These are phyloP conservation scores for Colletotrichum lentis DNA, from an alignment of 2,329 filamentous ascomycete species.

Conservation along the genomic window DNA sequence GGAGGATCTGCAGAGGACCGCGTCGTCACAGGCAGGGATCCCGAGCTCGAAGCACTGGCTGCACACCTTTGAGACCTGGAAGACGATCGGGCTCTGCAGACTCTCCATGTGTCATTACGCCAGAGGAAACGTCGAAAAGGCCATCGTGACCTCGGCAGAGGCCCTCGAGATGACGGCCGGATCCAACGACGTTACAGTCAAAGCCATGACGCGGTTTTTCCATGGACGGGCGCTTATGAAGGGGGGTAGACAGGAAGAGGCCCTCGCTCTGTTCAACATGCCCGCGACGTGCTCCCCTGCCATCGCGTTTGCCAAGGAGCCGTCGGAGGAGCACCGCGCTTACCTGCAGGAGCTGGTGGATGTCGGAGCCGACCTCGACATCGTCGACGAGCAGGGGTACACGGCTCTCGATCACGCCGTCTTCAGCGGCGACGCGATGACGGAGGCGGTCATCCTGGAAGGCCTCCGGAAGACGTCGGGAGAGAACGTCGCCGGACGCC, in stretches of 20 bases:
- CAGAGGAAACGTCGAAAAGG: conserved; percentile 39
- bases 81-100: conserved; percentile 45
- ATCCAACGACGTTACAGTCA: conserved; percentile 42
- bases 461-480: conserved; percentile 39
- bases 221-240: conserved; percentile 44
- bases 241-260: conserved; percentile 41
- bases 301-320: conserved; percentile 51
- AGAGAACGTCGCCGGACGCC: conserved; percentile 29
- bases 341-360: conserved; percentile 48
- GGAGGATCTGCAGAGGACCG: background rate
- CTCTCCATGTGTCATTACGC: conserved; percentile 48
- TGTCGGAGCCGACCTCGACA: conserved; percentile 46
- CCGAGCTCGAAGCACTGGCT: background rate
- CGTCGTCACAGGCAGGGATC: background rate
- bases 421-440: conserved; percentile 44
- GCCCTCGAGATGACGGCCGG: conserved; percentile 33
- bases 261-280: conserved; percentile 45
- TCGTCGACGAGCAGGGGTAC: conserved; percentile 48
- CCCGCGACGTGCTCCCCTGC: conserved; percentile 44
- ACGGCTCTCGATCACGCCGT: conserved; percentile 50
- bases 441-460: conserved; percentile 43
- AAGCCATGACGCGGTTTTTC: conserved; percentile 47
- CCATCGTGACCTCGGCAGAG: conserved; percentile 39
- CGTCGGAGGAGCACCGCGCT: conserved; percentile 47
- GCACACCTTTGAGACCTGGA: conserved; percentile 34